phyloP scores from a whole-genome alignment of 2,329 filamentous ascomycete genomes.

The Colletotrichum siamense region DNA sequence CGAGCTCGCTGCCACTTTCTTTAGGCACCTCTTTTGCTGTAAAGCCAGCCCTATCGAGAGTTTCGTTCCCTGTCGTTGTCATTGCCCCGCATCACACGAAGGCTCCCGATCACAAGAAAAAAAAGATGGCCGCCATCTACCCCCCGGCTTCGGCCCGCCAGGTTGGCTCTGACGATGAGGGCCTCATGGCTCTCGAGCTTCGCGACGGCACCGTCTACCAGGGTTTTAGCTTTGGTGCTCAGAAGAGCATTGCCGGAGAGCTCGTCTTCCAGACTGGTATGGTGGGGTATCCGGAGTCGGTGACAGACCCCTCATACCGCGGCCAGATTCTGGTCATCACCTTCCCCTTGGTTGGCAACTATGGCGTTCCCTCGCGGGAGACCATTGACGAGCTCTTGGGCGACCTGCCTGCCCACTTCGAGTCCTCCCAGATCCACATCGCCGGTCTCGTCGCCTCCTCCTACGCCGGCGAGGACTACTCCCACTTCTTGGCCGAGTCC shows the following conservation, averaged over 20 bases:
- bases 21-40: background rate
- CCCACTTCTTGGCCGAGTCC: slow-evolving; percentile 89
- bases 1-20: slow-evolving; percentile 20
- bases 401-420: slow-evolving; percentile 90
- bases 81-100: slow-evolving; percentile 12
- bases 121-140: slow-evolving; percentile 40
- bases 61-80: slow-evolving; percentile 5
- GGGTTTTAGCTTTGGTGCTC: slow-evolving; percentile 94
- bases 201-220: slow-evolving; percentile 91
- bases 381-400: slow-evolving; percentile 83
- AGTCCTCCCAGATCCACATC: slow-evolving; percentile 91
- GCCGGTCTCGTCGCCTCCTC: slow-evolving; percentile 89
- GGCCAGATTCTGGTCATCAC: slow-evolving; percentile 97
- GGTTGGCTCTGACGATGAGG: slow-evolving; percentile 57
- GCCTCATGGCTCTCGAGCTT: slow-evolving; percentile 86
- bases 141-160: slow-evolving; percentile 68
- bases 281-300: slow-evolving; percentile 96
- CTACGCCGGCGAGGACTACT: slow-evolving; percentile 94
- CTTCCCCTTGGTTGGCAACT: slow-evolving; percentile 95
- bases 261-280: slow-evolving; percentile 99
- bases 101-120: background rate
- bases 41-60: slow-evolving; percentile 4
- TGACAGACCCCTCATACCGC: slow-evolving; percentile 86
- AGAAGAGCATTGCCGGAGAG: slow-evolving; percentile 94
- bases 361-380: slow-evolving; percentile 91